A percentile compares a stretch with the other conserved stretches of the same genome.
Conservation (phyloP, 116 monocot genomes). For the Zostera marina region DNA sequence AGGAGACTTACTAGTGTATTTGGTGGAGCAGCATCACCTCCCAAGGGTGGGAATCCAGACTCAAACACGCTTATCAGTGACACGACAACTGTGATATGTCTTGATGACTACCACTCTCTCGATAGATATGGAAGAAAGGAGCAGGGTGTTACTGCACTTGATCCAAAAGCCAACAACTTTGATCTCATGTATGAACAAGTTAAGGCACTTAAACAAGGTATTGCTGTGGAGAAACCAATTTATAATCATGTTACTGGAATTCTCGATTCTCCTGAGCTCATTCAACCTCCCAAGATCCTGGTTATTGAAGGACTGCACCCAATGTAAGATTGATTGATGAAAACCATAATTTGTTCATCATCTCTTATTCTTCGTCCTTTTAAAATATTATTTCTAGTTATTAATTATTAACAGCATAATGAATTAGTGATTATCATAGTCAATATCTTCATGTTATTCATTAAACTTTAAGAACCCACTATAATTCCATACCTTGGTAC, state of each 20-base stretch:
- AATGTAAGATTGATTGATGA: conserved; percentile 27
- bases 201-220: conserved; percentile 68
- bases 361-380: too few species aligned
- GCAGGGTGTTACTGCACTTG: conserved; percentile 72
- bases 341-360: too few species aligned
- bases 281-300: conserved; percentile 79
- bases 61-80: conserved; percentile 85
- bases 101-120: conserved; percentile 83
- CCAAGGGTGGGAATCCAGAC: conserved; percentile 84
- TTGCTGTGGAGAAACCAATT: conserved; percentile 69
- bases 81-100: conserved; percentile 77
- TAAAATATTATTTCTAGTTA: background rate
- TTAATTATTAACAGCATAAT: background rate
- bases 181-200: conserved; percentile 96
- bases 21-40: conserved; percentile 70
- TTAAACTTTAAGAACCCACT: background rate
- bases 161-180: conserved; percentile 76
- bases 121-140: conserved; percentile 79
- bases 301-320: conserved; percentile 92
- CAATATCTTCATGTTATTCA: too few species aligned
- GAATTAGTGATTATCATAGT: background rate
- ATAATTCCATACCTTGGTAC: background rate
- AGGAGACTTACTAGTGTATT: conserved; percentile 72
- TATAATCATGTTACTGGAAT: conserved; percentile 85
- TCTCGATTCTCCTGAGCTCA: conserved; percentile 80